Percentiles rank a stretch among this genome's conserved stretches.
Conservation (phyloP, 2,329 filamentous ascomycete species). For the Hirsutella thompsonii region DNA sequence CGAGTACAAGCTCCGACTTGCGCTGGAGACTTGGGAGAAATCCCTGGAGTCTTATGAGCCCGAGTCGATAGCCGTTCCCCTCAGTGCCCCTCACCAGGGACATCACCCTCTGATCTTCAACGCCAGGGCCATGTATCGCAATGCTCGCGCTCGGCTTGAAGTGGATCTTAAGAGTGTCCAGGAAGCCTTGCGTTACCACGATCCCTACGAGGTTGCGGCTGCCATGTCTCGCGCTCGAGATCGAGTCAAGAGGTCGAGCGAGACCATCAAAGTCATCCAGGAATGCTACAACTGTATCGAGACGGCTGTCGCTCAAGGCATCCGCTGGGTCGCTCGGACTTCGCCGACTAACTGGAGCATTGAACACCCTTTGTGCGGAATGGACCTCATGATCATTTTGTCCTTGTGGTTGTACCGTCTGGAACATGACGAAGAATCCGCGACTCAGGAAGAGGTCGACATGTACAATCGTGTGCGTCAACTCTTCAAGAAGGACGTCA, state of each 20-base stretch:
- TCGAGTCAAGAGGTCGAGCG: constrained; percentile 84
- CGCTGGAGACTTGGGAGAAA: constrained; percentile 97
- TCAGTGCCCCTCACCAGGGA: constrained; percentile 89
- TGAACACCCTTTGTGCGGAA: constrained; percentile 88
- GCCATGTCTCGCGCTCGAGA: constrained; percentile 93
- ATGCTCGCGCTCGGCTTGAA: constrained; percentile 80
- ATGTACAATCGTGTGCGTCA: constrained; percentile 91
- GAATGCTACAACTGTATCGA: constrained; percentile 97
- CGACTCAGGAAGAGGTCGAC: constrained; percentile 66
- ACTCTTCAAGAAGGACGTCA: constrained; percentile 81
- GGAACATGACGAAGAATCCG: constrained; percentile 94
- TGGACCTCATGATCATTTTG: constrained; percentile 96
- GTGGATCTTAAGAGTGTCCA: constrained; percentile 94
- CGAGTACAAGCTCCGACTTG: constrained; percentile 92
- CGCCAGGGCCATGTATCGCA: constrained; percentile 92
- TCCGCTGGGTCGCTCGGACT: constrained; percentile 95
- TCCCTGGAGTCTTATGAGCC: constrained; percentile 88
- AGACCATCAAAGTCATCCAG: constrained; percentile 98
- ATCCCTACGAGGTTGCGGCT: constrained; percentile 90
- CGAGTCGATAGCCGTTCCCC: constrained; percentile 74
- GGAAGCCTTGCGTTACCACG: constrained; percentile 92
- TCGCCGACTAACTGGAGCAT: constrained; percentile 98
- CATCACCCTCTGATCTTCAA: constrained; percentile 98
- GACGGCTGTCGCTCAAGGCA: constrained; percentile 84
- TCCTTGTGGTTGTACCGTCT: constrained; percentile 97